These are phyloP conservation scores for Pochonia chlamydosporia DNA, from an alignment of 2,329 filamentous ascomycete species.

Conservation along the genomic window DNA sequence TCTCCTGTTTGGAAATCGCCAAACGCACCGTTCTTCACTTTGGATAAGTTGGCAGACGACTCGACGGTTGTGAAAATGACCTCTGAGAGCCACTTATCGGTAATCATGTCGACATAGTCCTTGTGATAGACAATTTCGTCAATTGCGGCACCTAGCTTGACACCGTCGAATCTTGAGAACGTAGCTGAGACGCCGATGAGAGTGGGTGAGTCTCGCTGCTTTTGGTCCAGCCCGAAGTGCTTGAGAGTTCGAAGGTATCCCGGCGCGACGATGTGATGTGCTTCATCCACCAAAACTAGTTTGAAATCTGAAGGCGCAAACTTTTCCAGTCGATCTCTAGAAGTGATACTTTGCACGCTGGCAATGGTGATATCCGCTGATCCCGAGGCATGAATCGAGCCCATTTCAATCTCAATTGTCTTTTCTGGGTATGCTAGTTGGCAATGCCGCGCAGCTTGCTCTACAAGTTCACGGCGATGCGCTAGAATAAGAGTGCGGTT, in stretches of 20 bases:
- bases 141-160: constrained; percentile 76
- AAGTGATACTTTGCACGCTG: constrained; percentile 79
- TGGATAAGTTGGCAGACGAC: constrained; percentile 72
- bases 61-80: constrained; percentile 92
- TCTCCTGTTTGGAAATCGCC: constrained; percentile 77
- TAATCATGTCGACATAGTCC: constrained; percentile 62
- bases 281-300: constrained; percentile 89
- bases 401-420: constrained; percentile 89
- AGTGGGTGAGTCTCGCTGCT: constrained; percentile 42
- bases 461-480: constrained; percentile 86
- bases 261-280: constrained; percentile 87
- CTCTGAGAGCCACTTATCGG: constrained; percentile 84
- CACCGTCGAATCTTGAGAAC: constrained; percentile 72
- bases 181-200: constrained; percentile 88
- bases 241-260: constrained; percentile 69
- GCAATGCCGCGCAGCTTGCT: constrained; percentile 88
- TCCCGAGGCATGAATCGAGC: constrained; percentile 67
- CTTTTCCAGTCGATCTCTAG: constrained; percentile 69
- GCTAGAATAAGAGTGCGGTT: constrained; percentile 85
- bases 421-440: constrained; percentile 72
- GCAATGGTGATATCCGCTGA: constrained; percentile 88
- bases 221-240: constrained; percentile 67
- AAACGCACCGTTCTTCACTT: constrained; percentile 50
- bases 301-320: constrained; percentile 80
- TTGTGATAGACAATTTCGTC: constrained; percentile 97